Evolutionary conservation across 2,329 filamentous ascomycete genomes (phyloP).

Genomic region (Fusarium napiforme): DNA sequence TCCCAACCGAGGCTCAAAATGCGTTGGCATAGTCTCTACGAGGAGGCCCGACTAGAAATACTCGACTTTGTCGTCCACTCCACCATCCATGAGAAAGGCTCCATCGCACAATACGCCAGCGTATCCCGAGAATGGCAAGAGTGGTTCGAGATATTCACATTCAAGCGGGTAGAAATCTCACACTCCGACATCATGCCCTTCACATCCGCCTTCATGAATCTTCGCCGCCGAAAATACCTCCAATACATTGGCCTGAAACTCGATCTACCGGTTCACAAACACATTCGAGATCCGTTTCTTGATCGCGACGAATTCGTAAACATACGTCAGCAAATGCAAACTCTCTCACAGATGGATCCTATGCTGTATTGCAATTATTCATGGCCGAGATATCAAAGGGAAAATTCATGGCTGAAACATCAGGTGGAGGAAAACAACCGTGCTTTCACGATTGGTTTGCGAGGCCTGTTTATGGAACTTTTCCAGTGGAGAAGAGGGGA

Average conservation of each 20-base stretch:
- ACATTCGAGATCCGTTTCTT: neutral
- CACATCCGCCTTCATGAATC: neutral
- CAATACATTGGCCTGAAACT: neutral
- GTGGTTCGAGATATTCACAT: neutral
- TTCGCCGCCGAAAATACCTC: neutral
- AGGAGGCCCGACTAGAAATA: neutral
- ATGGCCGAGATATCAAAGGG: neutral
- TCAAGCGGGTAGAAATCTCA: neutral
- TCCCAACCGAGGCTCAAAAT: rapidly evolving
- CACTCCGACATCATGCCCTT: neutral
- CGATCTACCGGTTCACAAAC: neutral
- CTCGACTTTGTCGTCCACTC: neutral
- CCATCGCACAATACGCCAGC: neutral
- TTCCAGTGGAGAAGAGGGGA: neutral
- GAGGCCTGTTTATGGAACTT: neutral
- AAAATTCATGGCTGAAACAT: no score
- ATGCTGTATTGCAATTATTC: no score
- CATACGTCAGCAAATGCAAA: neutral
- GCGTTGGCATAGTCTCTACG: neutral
- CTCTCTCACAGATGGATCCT: rapidly evolving
- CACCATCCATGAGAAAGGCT: neutral
- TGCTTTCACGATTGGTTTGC: neutral
- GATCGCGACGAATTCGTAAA: rapidly evolving
- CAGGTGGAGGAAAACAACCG: neutral
- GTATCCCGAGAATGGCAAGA: neutral